phyloP scores from a whole-genome alignment of 345 rosid genomes.

The Kernera saxatilis region DNA sequence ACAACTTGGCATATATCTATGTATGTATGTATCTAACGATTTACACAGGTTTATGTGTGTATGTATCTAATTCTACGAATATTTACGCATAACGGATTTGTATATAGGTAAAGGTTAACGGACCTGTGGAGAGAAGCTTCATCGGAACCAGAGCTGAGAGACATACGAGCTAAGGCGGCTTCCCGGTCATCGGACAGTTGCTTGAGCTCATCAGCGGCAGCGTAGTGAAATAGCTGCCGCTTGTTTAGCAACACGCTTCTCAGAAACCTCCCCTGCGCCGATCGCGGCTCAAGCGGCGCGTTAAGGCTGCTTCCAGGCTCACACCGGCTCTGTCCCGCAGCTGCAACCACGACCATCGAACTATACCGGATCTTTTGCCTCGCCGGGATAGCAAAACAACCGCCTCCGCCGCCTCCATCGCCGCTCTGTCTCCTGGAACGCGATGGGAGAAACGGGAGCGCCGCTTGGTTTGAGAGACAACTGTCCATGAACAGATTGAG shows the following conservation, averaged over 20 bases:
- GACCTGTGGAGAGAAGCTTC: constrained; percentile 83
- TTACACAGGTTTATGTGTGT: background rate
- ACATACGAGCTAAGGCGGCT: constrained; percentile 55
- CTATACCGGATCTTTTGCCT: background rate
- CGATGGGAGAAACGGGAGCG: constrained; percentile 31
- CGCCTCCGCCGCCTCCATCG: constrained; percentile 19
- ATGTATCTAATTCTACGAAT: background rate
- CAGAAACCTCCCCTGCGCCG: constrained; percentile 64
- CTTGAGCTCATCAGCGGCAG: constrained; percentile 74
- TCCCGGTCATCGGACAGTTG: constrained; percentile 57
- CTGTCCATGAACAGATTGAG: constrained; percentile 47
- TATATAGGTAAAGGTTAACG: background rate
- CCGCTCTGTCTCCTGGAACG: constrained; percentile 27
- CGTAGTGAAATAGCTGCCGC: constrained; percentile 61
- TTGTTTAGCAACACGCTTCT: constrained; percentile 73
- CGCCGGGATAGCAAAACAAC: background rate
- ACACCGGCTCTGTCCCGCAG: constrained; percentile 70
- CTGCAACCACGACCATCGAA: constrained; percentile 20
- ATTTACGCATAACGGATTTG: background rate
- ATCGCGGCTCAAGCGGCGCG: constrained; percentile 71
- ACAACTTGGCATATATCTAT: background rate
- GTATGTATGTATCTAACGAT: background rate
- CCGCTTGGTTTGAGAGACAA: constrained; percentile 34
- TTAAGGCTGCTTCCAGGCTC: constrained; percentile 77
- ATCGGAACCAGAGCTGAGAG: constrained; percentile 56